Conservation (phyloP, 176 grass and related monocot genomes). For the Neostapfia colusana region DNA sequence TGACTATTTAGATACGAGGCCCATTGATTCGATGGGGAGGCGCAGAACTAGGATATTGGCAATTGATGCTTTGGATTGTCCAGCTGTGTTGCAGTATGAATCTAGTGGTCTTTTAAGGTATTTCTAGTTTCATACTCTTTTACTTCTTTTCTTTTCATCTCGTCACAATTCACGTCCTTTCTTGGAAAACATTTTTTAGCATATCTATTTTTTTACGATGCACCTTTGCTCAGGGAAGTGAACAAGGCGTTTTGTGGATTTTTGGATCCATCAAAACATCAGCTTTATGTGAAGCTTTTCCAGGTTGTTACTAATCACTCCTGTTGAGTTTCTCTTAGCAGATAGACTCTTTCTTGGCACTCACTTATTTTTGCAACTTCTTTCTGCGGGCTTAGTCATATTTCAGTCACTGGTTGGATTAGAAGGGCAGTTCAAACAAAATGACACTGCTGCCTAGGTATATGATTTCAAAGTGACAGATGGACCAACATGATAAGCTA, state of each 20-base stretch:
- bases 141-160: not conserved
- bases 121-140: not conserved
- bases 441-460: not conserved
- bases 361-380: not conserved
- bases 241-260: slow-evolving; percentile 96
- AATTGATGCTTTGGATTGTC: slow-evolving; percentile 80
- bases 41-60: slow-evolving; percentile 79
- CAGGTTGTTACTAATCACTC: slow-evolving; percentile 42
- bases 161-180: not conserved
- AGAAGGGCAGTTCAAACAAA: not conserved
- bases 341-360: not conserved
- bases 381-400: not conserved
- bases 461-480: slow-evolving; percentile 7
- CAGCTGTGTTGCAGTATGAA: slow-evolving; percentile 67
- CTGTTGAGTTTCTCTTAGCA: not conserved
- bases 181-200: not conserved
- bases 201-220: slow-evolving; percentile 4
- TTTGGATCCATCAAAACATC: slow-evolving; percentile 54
- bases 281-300: slow-evolving; percentile 40
- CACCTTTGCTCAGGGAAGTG: slow-evolving; percentile 55
- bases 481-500: not conserved
- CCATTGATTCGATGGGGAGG: slow-evolving; percentile 62
- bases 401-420: not conserved
- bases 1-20: slow-evolving; percentile 73
- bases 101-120: slow-evolving; percentile 69